Conservation (phyloP, 1,284 basidiomycete genomes). For the Clitocybe nebularis region DNA sequence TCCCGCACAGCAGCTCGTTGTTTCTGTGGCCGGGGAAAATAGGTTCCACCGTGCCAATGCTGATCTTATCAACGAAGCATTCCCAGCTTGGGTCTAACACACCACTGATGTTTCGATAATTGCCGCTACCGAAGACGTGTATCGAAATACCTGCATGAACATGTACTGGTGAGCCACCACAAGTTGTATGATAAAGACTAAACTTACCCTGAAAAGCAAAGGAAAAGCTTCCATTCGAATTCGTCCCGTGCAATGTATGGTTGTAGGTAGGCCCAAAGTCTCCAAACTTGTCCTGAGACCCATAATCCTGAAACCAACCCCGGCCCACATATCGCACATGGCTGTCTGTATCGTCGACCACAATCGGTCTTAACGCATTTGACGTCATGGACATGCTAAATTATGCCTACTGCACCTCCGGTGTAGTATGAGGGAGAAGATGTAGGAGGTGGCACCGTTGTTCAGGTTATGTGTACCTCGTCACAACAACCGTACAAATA, state of each 20-base stretch:
- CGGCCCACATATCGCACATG: constrained; percentile 20
- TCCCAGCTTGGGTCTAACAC: constrained; percentile 13
- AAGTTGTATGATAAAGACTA: not conserved
- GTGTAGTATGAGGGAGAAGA: no score
- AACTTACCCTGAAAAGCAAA: constrained; percentile 21
- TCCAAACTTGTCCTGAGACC: constrained; percentile 17
- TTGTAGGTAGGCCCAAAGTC: constrained; percentile 21
- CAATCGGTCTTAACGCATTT: no score
- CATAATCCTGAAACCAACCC: constrained; percentile 19
- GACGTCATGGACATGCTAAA: no score
- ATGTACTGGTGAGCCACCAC: not conserved
- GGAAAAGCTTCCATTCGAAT: constrained; percentile 15
- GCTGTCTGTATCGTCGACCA: constrained; percentile 23
- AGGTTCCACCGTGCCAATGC: constrained; percentile 7
- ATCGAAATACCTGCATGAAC: not conserved
- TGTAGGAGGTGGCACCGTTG: no score
- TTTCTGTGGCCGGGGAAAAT: constrained; percentile 7
- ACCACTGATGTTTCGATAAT: not conserved
- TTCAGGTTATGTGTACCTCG: no score
- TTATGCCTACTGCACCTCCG: no score
- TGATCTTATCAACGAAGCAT: constrained; percentile 13
- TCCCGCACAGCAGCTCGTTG: constrained; percentile 11
- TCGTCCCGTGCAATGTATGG: constrained; percentile 22
- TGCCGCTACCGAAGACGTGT: not conserved
- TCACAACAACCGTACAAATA: no score